Base-by-base conservation (phyloP, 495 filamentous ascomycete species). In the Aspergillus coremiiformis region DNA sequence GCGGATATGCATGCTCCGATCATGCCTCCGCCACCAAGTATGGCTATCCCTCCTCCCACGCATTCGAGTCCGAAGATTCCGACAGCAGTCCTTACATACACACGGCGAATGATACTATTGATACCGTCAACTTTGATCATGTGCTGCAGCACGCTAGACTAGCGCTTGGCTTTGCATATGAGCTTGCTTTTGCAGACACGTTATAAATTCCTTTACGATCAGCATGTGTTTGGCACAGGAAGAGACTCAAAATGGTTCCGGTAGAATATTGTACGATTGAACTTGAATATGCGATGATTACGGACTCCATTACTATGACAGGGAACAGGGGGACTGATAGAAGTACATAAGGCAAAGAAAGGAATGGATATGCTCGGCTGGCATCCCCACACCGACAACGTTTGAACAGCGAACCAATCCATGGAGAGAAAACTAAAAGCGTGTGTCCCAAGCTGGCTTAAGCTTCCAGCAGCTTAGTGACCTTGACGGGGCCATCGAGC, bases 1-100 rank as follows among this genome's bases (percentile, higher is more conserved):
- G 44, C 27, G 44, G 44, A 22, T 47, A 47, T 14, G 44, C 14
- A n/a, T 47, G 44, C 29, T 33, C 26, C 15, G 44, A 47, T 23
- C 44, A 47, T 20, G 26, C 44, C 5, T 47, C 44, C 9, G 44
- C 44, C 29, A 21, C 27, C 9, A 14, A 17, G 9, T 47, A 32
- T 22, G 44, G 44, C 1, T 47, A 47, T 20, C 44, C 44, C 3
- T 12, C 27, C 12, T 17, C 29, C 1, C 22, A 33, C 15, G 29
- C 44, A 1, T 47, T 47, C 22, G 44, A 47, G 29, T 47, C 44
- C 1, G 44, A 33, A 21, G 33, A 33, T 9, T 17, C 27, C 9
- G 26, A 47, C 17, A 27, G 21, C 14, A 47, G 44, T 6, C 44
- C 44, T 3, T 33, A 47, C 21, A 47, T 47, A 12, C 44, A 47